phyloP scores from a whole-genome alignment of 495 filamentous ascomycete species.

The Haplographium delicatum region DNA sequence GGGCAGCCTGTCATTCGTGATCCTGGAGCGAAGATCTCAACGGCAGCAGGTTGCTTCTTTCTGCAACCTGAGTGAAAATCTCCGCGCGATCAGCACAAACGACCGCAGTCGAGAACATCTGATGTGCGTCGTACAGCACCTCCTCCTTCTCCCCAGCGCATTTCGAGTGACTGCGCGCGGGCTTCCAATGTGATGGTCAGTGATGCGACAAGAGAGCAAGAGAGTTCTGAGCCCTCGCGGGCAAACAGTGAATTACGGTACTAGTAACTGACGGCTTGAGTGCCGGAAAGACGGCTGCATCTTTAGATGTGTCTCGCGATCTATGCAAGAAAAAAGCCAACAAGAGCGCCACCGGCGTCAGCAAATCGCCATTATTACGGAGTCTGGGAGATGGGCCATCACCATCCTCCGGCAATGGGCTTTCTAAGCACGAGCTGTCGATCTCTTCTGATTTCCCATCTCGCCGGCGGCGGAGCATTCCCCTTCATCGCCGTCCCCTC shows the following conservation, averaged over 20 bases:
- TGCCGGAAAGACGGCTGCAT: too few relatives aligned
- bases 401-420: too few relatives aligned
- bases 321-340: background rate
- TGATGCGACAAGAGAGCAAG: too few relatives aligned
- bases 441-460: background rate
- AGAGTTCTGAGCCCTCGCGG: too few relatives aligned
- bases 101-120: too few relatives aligned
- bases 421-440: too few relatives aligned
- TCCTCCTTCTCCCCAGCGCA: too few relatives aligned
- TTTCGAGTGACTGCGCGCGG: too few relatives aligned
- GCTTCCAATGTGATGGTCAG: too few relatives aligned
- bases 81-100: background rate
- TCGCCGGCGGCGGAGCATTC: background rate
- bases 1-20: background rate
- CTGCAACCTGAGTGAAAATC: constrained; percentile 4
- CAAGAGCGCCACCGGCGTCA: constrained; percentile 1
- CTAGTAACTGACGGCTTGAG: too few relatives aligned
- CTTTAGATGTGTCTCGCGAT: background rate
- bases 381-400: background rate
- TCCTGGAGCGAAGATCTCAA: background rate
- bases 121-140: too few relatives aligned
- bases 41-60: background rate
- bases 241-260: too few relatives aligned
- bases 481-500: background rate
- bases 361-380: background rate